Percentiles rank a stretch among this genome's conserved stretches.
phyloP scores from a whole-genome alignment of 768 basidiomycete genomes.

The Gloeopeniophorella convolvens region DNA sequence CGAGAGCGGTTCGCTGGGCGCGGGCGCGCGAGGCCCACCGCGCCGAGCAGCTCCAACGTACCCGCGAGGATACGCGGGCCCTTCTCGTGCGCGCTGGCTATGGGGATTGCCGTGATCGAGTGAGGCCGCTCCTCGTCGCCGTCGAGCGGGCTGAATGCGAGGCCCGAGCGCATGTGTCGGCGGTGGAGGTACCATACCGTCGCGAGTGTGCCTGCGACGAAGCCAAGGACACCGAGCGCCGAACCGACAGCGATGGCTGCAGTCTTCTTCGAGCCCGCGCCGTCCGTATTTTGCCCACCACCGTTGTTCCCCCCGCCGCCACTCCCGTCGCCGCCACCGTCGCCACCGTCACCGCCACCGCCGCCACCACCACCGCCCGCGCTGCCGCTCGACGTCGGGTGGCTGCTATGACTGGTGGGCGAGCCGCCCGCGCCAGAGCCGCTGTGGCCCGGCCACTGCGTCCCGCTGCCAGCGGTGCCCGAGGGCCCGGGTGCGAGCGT shows the following conservation, averaged over 20 bases:
- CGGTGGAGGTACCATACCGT: constrained; percentile 42
- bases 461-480: not conserved
- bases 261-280: too few species aligned
- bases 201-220: constrained; percentile 38
- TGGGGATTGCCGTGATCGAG: constrained; percentile 25
- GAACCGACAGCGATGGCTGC: constrained; percentile 57
- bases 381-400: constrained; percentile 12
- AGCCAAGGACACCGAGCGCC: constrained; percentile 51
- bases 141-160: constrained; percentile 27
- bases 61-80: constrained; percentile 16
- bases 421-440: constrained; percentile 4
- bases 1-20: constrained; percentile 29
- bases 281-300: not conserved
- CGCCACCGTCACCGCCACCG: constrained; percentile 14
- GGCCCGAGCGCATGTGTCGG: constrained; percentile 20
- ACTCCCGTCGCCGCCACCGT: constrained; percentile 22
- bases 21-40: constrained; percentile 26
- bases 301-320: not conserved
- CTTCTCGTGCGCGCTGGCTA: constrained; percentile 21
- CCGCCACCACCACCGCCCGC: not conserved
- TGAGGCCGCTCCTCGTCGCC: constrained; percentile 31
- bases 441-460: not conserved
- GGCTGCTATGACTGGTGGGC: not conserved
- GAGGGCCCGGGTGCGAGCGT: constrained; percentile 14
- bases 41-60: constrained; percentile 27